Conservation (phyloP, 1,139 yeast species). For the Debaryomycetaceae sp. region DNA sequence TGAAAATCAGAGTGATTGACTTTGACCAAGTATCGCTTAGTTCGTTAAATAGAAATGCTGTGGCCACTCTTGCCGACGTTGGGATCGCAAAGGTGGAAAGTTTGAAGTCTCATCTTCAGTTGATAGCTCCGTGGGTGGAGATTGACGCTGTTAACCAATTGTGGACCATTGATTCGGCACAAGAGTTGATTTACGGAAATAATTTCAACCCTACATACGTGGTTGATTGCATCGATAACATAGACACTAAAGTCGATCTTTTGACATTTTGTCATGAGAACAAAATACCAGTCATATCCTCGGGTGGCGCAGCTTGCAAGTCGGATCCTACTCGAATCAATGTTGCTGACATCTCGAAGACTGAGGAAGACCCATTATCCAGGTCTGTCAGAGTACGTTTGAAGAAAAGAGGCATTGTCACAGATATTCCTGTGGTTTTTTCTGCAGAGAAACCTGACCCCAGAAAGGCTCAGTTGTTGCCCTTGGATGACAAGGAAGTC, state of each 20-base stretch:
- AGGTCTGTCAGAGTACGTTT: constrained; percentile 80
- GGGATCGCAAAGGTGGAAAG: constrained; percentile 88
- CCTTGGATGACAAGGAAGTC: constrained; percentile 75
- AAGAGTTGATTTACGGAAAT: constrained; percentile 53
- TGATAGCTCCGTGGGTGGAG: constrained; percentile 88
- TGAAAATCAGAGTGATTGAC: constrained; percentile 74
- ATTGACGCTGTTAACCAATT: constrained; percentile 75
- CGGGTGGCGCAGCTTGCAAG: constrained; percentile 94
- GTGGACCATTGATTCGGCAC: constrained; percentile 68
- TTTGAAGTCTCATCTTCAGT: constrained; percentile 56
- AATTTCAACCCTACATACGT: constrained; percentile 65
- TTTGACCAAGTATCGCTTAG: constrained; percentile 94
- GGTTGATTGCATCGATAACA: constrained; percentile 93
- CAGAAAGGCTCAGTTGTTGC: constrained; percentile 80
- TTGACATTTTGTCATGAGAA: constrained; percentile 66
- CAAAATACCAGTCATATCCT: constrained; percentile 65
- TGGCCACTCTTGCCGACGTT: constrained; percentile 83
- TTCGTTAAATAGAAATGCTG: constrained; percentile 90
- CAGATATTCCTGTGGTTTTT: constrained; percentile 83
- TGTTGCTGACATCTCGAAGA: constrained; percentile 42
- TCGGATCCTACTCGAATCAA: constrained; percentile 48
- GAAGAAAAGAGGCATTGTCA: constrained; percentile 69
- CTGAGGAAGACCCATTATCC: constrained; percentile 94
- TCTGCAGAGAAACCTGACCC: constrained; percentile 97
- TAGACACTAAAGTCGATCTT: constrained; percentile 90